Evolutionary conservation across 306 rosid genomes (phyloP), one percentile per base, ranked within the genome.

Genomic region (Prunus davidiana): DNA sequence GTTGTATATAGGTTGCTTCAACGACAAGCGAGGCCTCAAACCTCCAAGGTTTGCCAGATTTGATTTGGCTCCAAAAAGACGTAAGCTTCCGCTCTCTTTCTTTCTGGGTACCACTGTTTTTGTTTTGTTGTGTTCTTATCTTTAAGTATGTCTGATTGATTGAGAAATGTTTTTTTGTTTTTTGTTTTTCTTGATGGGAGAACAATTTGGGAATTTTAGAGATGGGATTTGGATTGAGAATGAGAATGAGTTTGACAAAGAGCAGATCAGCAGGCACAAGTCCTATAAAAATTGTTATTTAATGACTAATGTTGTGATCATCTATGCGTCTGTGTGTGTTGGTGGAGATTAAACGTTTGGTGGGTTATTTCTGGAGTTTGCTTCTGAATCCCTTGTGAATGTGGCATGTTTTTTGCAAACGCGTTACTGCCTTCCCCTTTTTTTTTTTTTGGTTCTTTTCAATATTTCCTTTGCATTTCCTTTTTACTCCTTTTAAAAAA

Each of bases 1-100:
- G 75, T 75, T 46, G 76, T 58, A 69, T 61, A 73, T 84, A 19
- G 82, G 65, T 18, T 82, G 93, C 90, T 93, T 93, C 80, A 78
- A 82, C 54, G 88, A 84, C 88, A 91, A 86, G 68, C 98, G 93
- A 87, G 98, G 92, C 86, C 98, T 90, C 84, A 90, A 63, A 16
- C 96, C 93, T 52, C 67, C 92, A 43, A 84, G 88, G 79, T 86
- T 90, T 82, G 97, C 96, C 97, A 92, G 97, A 85, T 84, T 87
- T 74, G n/a, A 41, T 18, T 5, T 67, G 75, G 65, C 43, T 75
- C 27, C 57, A 60, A 67, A 69, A 70, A 46, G 51, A 51, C 20
- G 81, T 43, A 52, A 57, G 66, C 67, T 58, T 69, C 58, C 77
- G 43, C 76, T 30, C 50, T 4, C 12, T 20, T 34, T 12, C 52